A percentile compares a stretch with the other conserved stretches of the same genome.
These are phyloP conservation scores for Dactylorhiza incarnata DNA, from an alignment of 106 monocot species.

Conservation along the genomic window DNA sequence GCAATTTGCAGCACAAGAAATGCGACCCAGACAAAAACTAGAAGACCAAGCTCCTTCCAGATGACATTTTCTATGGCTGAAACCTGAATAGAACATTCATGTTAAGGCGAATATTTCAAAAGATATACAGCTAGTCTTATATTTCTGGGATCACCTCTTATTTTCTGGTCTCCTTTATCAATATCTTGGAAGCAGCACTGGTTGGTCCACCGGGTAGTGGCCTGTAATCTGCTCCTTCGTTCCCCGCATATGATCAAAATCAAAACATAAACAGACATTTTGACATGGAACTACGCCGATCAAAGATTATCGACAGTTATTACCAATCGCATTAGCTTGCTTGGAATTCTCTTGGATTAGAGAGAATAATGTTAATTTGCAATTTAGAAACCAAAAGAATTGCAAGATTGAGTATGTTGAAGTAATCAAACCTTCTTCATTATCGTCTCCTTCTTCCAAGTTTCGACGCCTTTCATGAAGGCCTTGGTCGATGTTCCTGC, in stretches of 20 bases:
- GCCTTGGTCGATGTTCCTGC: constrained; percentile 53
- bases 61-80: constrained; percentile 41
- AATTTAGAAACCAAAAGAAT: constrained; percentile 2
- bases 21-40: constrained; percentile 57
- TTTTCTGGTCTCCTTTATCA: constrained; percentile 5
- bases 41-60: constrained; percentile 76
- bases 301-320: neutral
- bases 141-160: constrained; percentile 12
- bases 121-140: neutral
- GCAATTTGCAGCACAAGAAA: constrained; percentile 52
- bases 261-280: neutral
- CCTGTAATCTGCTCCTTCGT: constrained; percentile 36
- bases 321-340: constrained; percentile 20
- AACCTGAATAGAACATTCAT: constrained; percentile 18
- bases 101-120: neutral
- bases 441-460: constrained; percentile 65
- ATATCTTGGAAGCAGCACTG: constrained; percentile 7
- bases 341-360: constrained; percentile 33
- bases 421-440: constrained; percentile 45
- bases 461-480: constrained; percentile 50
- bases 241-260: neutral
- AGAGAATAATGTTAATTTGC: neutral
- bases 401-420: neutral
- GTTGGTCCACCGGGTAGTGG: constrained; percentile 34
- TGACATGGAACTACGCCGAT: neutral